Conservation (phyloP, 352 stramenopile genomes). For the Globisporangium splendens region DNA sequence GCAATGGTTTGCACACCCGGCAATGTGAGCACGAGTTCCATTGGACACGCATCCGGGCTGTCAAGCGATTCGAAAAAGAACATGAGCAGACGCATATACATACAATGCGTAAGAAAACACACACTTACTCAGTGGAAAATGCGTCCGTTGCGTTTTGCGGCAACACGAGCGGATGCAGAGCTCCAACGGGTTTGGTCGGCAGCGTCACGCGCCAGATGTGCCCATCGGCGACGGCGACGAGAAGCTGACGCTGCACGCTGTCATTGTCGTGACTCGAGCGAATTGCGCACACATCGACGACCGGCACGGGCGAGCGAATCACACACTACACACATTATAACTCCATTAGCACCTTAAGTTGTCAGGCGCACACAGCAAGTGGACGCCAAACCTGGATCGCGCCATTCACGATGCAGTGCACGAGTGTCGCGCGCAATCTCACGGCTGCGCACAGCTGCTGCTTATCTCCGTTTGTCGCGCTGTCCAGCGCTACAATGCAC, state of each 20-base stretch:
- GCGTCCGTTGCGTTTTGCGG: constrained; percentile 2
- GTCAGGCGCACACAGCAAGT: too few species aligned
- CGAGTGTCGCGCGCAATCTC: constrained; percentile 39
- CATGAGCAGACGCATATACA: background rate
- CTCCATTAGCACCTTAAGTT: too few species aligned
- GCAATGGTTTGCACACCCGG: constrained; percentile 36
- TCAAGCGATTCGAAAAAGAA: constrained; percentile 1
- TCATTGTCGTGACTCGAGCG: background rate
- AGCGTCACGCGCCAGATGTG: constrained; percentile 50
- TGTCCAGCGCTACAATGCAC: constrained; percentile 20
- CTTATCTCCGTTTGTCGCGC: background rate
- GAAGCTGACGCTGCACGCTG: constrained; percentile 11
- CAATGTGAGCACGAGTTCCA: constrained; percentile 25
- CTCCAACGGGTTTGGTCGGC: constrained; percentile 6
- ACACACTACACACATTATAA: constrained; percentile 28
- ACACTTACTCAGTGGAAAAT: background rate
- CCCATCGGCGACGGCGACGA: constrained; percentile 37
- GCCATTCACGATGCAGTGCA: constrained; percentile 47
- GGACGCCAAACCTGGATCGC: constrained; percentile 17
- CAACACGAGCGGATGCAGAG: constrained; percentile 10
- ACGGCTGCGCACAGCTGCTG: constrained; percentile 19
- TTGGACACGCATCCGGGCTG: background rate
- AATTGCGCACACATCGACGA: constrained; percentile 24
- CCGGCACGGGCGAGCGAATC: constrained; percentile 32
- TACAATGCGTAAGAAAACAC: background rate